A percentile compares a stretch with the other conserved stretches of the same genome.
phyloP scores from a whole-genome alignment of 2,329 filamentous ascomycete genomes.

The Colletotrichum sp. region DNA sequence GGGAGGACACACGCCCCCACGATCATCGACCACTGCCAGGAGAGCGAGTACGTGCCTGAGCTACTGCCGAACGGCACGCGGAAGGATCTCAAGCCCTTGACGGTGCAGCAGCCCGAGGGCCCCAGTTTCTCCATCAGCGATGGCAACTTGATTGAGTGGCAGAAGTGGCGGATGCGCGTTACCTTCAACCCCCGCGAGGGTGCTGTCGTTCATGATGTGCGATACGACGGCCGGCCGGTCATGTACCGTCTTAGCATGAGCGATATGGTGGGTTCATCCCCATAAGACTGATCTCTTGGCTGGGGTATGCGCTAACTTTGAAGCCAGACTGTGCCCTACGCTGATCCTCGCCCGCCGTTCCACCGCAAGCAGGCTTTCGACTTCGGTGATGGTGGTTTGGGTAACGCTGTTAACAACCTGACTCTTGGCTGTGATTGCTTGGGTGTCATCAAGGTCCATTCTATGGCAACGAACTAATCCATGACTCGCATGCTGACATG shows the following conservation, averaged over 20 bases:
- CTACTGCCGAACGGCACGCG: constrained; percentile 43
- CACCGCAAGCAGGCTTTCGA: constrained; percentile 68
- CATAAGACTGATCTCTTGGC: accelerated
- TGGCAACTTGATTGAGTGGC: constrained; percentile 45
- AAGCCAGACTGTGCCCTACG: constrained; percentile 11
- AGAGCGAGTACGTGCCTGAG: constrained; percentile 45
- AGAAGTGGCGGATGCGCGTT: constrained; percentile 64
- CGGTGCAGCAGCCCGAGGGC: constrained; percentile 64
- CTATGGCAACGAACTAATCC: accelerated
- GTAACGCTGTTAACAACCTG: constrained; percentile 69
- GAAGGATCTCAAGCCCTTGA: constrained; percentile 63
- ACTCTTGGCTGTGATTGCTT: constrained; percentile 73
- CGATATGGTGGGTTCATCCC: constrained; percentile 49
- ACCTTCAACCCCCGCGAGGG: constrained; percentile 64
- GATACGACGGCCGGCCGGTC: constrained; percentile 60
- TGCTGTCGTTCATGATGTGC: constrained; percentile 61
- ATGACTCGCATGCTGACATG: background rate
- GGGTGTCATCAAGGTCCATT: constrained; percentile 5
- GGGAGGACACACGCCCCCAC: constrained; percentile 20
- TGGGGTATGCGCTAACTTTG: background rate
- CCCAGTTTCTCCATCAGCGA: constrained; percentile 57
- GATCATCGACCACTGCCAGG: constrained; percentile 32
- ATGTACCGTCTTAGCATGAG: constrained; percentile 61
- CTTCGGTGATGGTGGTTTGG: constrained; percentile 71
- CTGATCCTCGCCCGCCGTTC: constrained; percentile 19